These are phyloP conservation scores for Musa beccarii DNA, from an alignment of 176 grass and related monocot species.

Conservation along the genomic window DNA sequence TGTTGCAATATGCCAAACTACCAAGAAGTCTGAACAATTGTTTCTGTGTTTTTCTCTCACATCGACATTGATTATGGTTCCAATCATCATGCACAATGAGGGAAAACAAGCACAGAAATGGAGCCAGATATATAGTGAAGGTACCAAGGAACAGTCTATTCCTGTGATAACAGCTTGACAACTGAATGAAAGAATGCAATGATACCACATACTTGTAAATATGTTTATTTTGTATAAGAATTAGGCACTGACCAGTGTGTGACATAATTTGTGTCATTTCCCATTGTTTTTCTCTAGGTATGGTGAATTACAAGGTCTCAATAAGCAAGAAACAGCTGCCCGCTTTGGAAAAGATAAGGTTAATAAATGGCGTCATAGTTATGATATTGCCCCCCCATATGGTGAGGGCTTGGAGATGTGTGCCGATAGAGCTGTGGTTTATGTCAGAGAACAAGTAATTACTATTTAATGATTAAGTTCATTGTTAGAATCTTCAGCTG, in stretches of 20 bases:
- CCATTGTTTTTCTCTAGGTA: constrained; percentile 42
- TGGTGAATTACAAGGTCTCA: constrained; percentile 86
- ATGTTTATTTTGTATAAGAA: background rate
- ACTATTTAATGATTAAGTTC: too few species aligned
- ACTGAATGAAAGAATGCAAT: constrained; percentile 61
- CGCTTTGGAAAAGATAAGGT: constrained; percentile 78
- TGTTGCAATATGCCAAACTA: background rate
- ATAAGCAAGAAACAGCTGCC: constrained; percentile 96
- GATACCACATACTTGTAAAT: background rate
- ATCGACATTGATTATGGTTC: constrained; percentile 38
- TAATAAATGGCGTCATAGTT: constrained; percentile 94
- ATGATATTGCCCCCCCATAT: constrained; percentile 85
- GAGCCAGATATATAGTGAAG: constrained; percentile 79
- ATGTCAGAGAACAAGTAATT: constrained; percentile 78
- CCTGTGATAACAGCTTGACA: constrained; percentile 86
- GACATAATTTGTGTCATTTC: background rate
- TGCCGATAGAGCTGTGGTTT: constrained; percentile 82
- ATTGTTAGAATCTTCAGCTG: too few species aligned
- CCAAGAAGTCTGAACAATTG: background rate
- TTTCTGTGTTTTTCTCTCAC: background rate
- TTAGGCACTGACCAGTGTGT: background rate
- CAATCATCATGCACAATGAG: constrained; percentile 32
- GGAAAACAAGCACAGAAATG: constrained; percentile 51
- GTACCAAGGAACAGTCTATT: constrained; percentile 78
- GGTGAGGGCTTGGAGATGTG: constrained; percentile 97